Percentiles rank a stretch among this genome's conserved stretches.
phyloP scores from a whole-genome alignment of 208 protist genomes.

The Naegleria lovaniensis region DNA sequence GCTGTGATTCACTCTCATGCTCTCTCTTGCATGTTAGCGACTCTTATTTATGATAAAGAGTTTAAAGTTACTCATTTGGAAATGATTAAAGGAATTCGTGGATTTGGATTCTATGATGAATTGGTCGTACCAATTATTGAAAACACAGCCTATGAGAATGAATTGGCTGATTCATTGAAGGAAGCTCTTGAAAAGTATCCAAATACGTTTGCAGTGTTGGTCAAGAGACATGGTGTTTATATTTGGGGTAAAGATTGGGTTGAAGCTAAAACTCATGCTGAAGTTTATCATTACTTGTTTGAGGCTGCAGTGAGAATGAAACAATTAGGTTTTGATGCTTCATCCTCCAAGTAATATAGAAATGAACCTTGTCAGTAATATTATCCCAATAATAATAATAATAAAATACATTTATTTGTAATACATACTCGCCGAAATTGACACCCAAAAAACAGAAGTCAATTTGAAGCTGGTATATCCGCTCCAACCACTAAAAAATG shows the following conservation, averaged over 20 bases:
- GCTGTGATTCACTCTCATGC: constrained; percentile 86
- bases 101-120: constrained; percentile 66
- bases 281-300: constrained; percentile 90
- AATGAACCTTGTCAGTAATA: too few species aligned
- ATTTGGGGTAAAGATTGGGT: constrained; percentile 86
- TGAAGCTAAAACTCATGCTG: constrained; percentile 78
- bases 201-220: constrained; percentile 75
- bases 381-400: too few species aligned
- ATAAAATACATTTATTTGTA: too few species aligned
- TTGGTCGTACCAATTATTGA: constrained; percentile 90
- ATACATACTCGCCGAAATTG: too few species aligned
- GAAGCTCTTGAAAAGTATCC: constrained; percentile 66
- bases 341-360: not conserved
- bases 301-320: constrained; percentile 59
- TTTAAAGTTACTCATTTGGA: constrained; percentile 86
- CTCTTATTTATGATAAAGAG: constrained; percentile 74
- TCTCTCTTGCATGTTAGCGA: constrained; percentile 65
- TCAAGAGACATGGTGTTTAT: constrained; percentile 87
- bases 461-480: too few species aligned
- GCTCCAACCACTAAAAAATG: too few species aligned
- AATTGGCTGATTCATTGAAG: constrained; percentile 45
- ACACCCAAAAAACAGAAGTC: too few species aligned
- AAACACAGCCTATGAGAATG: constrained; percentile 72
- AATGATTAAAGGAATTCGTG: constrained; percentile 84
- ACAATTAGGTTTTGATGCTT: constrained; percentile 47